A percentile compares a stretch with the other conserved stretches of the same genome.
These are phyloP conservation scores for Dipodascopsis uninucleata DNA, from an alignment of 805 yeast genomes.

Conservation along the genomic window DNA sequence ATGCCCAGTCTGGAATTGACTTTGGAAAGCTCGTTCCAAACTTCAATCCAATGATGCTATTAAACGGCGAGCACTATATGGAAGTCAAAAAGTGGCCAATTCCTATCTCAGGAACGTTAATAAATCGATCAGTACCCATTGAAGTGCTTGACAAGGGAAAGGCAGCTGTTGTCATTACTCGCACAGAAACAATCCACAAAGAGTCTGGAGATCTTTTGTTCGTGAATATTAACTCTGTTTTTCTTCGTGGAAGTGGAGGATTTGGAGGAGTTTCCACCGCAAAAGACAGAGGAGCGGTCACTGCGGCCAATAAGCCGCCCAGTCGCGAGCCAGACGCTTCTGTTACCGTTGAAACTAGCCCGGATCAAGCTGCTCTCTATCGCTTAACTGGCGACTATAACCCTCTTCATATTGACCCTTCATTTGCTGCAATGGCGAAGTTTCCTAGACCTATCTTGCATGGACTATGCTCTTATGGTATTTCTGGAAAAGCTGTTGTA, in stretches of 20 bases:
- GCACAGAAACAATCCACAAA: slow-evolving; percentile 64
- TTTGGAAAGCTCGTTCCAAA: slow-evolving; percentile 63
- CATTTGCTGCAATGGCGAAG: slow-evolving; percentile 80
- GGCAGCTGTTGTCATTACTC: slow-evolving; percentile 72
- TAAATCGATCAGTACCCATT: slow-evolving; percentile 62
- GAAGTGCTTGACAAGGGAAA: slow-evolving; percentile 80
- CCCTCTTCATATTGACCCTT: slow-evolving; percentile 89
- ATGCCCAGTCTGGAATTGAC: slow-evolving; percentile 48
- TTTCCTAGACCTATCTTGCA: slow-evolving; percentile 86
- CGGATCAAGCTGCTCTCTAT: slow-evolving; percentile 82
- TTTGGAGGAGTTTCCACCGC: slow-evolving; percentile 50
- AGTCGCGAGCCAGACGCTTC: slow-evolving; percentile 63
- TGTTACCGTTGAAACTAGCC: slow-evolving; percentile 52
- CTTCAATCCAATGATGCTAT: slow-evolving; percentile 82
- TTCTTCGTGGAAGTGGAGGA: slow-evolving; percentile 69
- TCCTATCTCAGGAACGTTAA: slow-evolving; percentile 56
- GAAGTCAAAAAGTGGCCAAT: slow-evolving; percentile 72
- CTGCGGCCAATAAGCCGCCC: slow-evolving; percentile 61
- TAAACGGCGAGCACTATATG: slow-evolving; percentile 94
- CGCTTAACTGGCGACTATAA: slow-evolving; percentile 91
- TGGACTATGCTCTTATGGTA: slow-evolving; percentile 86
- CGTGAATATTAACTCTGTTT: slow-evolving; percentile 78
- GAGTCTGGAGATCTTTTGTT: slow-evolving; percentile 66
- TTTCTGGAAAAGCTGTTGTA: slow-evolving; percentile 66
- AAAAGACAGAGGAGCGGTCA: slow-evolving; percentile 57